phyloP scores from a whole-genome alignment of 2,329 filamentous ascomycete genomes.

The Achaetomium macrosporum region DNA sequence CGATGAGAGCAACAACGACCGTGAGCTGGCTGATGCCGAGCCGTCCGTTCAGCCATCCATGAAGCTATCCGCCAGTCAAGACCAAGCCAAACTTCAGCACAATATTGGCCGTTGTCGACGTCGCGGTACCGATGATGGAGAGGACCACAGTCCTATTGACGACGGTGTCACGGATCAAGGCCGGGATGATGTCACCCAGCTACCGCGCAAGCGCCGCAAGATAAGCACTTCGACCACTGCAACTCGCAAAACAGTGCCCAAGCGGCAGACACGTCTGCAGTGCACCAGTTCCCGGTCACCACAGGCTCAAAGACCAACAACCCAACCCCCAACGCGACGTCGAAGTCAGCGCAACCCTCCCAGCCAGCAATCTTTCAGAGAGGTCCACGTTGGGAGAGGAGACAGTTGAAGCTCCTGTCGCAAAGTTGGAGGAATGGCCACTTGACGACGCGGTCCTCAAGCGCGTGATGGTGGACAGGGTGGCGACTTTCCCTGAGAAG shows the following conservation, averaged over 20 bases:
- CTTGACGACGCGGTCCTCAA: too few species aligned
- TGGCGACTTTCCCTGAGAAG: too few species aligned
- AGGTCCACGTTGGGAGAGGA: too few species aligned
- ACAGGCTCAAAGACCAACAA: background rate
- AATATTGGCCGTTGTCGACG: background rate
- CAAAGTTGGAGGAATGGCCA: too few species aligned
- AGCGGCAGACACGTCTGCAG: constrained; percentile 4
- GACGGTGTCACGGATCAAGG: constrained; percentile 5
- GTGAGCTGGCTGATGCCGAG: background rate
- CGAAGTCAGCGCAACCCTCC: too few species aligned
- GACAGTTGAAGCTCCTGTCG: too few species aligned
- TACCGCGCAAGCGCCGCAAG: constrained; percentile 2
- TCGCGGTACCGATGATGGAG: constrained; percentile 4
- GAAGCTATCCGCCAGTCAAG: background rate
- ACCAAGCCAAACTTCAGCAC: background rate
- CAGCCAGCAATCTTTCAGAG: too few species aligned
- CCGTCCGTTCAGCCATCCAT: background rate
- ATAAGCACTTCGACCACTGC: constrained; percentile 3
- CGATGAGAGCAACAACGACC: background rate
- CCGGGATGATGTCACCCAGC: constrained; percentile 3
- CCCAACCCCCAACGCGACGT: background rate
- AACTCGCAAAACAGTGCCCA: constrained; percentile 9
- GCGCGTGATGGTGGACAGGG: too few species aligned
- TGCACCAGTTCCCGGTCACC: background rate
- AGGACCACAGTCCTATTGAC: constrained; percentile 2